Conservation (phyloP, 2,329 filamentous ascomycete genomes). For the Fusarium algeriense region DNA sequence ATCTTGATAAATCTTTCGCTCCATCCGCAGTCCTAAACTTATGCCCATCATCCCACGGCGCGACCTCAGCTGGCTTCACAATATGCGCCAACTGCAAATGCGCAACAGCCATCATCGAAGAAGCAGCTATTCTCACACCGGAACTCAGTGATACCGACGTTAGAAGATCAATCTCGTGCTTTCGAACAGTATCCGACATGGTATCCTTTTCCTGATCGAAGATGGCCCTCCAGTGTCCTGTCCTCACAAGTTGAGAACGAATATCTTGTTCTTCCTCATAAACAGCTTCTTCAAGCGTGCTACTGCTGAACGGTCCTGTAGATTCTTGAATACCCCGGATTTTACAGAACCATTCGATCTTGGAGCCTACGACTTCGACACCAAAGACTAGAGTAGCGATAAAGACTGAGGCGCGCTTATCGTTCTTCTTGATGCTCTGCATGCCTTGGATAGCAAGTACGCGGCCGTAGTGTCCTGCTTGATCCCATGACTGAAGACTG, state of each 20-base stretch:
- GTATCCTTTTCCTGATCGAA: constrained; percentile 13
- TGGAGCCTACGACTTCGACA: background rate
- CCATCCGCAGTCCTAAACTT: constrained; percentile 17
- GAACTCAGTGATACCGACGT: constrained; percentile 16
- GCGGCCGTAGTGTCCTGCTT: constrained; percentile 11
- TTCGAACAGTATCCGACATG: background rate
- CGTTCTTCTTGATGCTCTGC: constrained; percentile 26
- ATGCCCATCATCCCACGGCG: constrained; percentile 25
- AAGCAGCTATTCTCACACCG: constrained; percentile 10
- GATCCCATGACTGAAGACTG: constrained; percentile 13
- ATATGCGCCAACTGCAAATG: constrained; percentile 26
- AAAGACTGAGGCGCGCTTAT: constrained; percentile 23
- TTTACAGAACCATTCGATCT: constrained; percentile 24
- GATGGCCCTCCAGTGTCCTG: constrained; percentile 8
- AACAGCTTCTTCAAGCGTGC: background rate
- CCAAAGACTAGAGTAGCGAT: constrained; percentile 22
- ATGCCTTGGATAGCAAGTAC: constrained; percentile 20
- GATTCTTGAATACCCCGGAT: constrained; percentile 13
- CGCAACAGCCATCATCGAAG: constrained; percentile 10
- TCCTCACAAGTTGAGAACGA: background rate
- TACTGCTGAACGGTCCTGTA: background rate
- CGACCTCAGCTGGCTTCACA: constrained; percentile 5
- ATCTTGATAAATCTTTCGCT: constrained; percentile 16
- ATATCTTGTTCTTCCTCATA: constrained; percentile 27
- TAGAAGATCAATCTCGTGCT: constrained; percentile 20